Conservation (phyloP, 495 filamentous ascomycete species). For the Xylaria grammica region DNA sequence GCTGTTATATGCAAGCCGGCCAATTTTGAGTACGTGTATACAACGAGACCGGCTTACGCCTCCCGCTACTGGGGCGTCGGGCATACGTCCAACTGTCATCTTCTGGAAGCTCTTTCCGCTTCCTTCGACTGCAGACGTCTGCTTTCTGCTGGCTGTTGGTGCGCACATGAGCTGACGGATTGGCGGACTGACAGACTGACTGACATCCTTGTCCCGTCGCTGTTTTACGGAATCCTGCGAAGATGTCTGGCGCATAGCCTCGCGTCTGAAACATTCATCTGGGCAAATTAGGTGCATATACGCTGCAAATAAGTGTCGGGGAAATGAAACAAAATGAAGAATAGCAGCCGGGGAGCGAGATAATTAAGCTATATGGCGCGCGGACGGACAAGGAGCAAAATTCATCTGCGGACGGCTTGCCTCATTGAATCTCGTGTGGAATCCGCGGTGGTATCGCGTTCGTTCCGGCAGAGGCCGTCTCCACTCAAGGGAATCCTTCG, state of each 20-base stretch:
- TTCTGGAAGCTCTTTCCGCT: conserved; percentile 10
- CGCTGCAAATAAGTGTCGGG: neutral
- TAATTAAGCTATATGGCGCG: neutral
- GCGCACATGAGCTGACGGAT: no score
- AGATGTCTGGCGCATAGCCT: neutral
- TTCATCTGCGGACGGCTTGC: neutral
- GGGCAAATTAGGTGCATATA: neutral
- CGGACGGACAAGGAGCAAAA: no score
- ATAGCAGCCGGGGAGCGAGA: neutral
- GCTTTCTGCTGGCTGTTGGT: no score
- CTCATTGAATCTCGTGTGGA: neutral
- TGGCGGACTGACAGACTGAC: no score
- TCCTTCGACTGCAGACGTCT: conserved; percentile 7
- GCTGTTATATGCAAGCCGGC: no score
- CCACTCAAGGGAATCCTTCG: neutral
- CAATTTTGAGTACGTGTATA: no score
- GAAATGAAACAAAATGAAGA: no score
- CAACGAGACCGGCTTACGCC: neutral
- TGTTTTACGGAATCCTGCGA: conserved; percentile 6
- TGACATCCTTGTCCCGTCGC: no score
- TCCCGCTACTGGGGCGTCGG: no score
- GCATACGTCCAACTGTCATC: neutral
- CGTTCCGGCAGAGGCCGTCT: neutral
- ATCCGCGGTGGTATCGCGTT: neutral
- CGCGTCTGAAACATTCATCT: neutral